Evolutionary conservation across 2,329 filamentous ascomycete species (phyloP), one percentile per base, ranked within the genome.

Genomic region (Waltergamsia citrina): DNA sequence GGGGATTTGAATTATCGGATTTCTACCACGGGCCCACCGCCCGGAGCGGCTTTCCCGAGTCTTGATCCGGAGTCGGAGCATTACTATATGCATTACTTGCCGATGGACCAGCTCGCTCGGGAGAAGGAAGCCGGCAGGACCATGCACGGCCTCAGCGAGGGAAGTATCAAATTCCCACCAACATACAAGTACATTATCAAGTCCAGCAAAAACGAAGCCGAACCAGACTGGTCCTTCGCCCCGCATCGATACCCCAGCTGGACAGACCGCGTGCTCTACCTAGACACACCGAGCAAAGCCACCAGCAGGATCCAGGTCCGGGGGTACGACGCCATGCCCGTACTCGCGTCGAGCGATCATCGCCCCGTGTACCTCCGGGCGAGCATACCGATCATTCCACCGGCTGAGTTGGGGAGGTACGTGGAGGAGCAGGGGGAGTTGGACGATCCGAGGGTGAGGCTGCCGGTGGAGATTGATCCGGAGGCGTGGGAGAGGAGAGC

Each of bases 1-100:
- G 92, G 92, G 17, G 92, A 98, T 55, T 71, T 98, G 39, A 98
- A 98, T 65, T 98, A 98, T 59, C 82, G 92, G 44, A 93, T 90
- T 14, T 76, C 79, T 7, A 71, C 78, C 41, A 69, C 67, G 1
- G 63, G 70, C 1, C 87, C 88, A 1, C 61, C 66, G 0, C 62
- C 71, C 1, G 59, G 66, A 3, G 78, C 84, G 33, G 65, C 48
- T 32, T 86, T 71, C 73, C 92, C 46, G 56, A 80, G 54, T 63
- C 68, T 50, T 47, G 70, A 59, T 52, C 70, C 49, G 38, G 66
- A 71, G 16, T 73, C 74, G 6, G 55, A 61, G 18, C 57, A 71
- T 28, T 75, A 90, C 57, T 87, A 74, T 50, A 65, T 69, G 1
- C 63, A 68, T 15, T 78, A 93, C 38, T 67, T 94, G 25, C 57